phyloP scores from a whole-genome alignment of 768 basidiomycete species.

The Ramaria sp. region DNA sequence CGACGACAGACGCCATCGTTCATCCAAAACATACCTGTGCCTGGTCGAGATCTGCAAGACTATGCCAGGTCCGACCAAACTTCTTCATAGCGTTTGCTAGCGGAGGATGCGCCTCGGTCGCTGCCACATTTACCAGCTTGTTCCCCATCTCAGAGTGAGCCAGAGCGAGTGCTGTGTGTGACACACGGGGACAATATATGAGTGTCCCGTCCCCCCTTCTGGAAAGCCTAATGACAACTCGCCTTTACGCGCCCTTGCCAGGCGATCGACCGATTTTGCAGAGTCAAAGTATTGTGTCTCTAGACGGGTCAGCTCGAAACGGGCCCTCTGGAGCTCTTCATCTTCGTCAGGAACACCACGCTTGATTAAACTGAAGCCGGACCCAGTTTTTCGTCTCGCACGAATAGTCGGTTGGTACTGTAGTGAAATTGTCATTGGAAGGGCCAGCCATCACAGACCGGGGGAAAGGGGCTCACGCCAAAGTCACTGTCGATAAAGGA shows the following conservation, averaged over 20 bases:
- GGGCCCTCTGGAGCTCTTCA: constrained; percentile 80
- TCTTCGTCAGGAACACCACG: constrained; percentile 88
- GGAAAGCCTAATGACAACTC: too few species aligned
- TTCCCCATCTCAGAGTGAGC: constrained; percentile 89
- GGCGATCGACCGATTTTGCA: constrained; percentile 81
- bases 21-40: constrained; percentile 40
- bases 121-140: constrained; percentile 79
- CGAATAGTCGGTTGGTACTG: constrained; percentile 72
- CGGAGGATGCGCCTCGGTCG: constrained; percentile 79
- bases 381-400: constrained; percentile 57
- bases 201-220: too few species aligned
- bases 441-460: background rate
- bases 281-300: constrained; percentile 90
- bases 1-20: background rate
- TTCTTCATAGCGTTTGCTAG: constrained; percentile 78
- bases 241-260: constrained; percentile 76
- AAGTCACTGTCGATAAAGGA: constrained; percentile 97
- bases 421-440: background rate
- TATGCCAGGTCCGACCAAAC: constrained; percentile 80
- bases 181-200: too few species aligned
- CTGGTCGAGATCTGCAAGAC: constrained; percentile 77
- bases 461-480: constrained; percentile 43
- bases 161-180: constrained; percentile 65
- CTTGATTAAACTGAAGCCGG: constrained; percentile 67
- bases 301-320: constrained; percentile 84